Base-by-base conservation (phyloP, 1,284 basidiomycete species). In the Pascua sp. region DNA sequence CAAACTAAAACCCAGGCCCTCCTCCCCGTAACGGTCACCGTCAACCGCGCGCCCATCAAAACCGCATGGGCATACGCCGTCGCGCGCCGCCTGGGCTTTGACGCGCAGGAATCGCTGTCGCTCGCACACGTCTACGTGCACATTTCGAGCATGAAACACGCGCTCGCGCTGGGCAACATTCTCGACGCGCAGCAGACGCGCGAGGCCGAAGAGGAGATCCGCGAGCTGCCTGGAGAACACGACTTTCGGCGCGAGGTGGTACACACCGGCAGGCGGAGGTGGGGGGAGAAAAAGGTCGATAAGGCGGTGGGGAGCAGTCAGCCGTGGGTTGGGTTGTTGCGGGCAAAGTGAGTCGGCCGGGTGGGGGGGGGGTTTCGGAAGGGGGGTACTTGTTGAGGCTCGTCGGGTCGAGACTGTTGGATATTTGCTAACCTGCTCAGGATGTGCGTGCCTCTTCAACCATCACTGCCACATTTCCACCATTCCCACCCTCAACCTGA, bases 11-110 rank as follows among this genome's bases (percentile, higher is more conserved):
- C 24, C 24, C 55, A 91, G 88, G 74, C 80, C 24, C 80, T 93
- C 41, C 79, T 79, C 71, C 44, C 88, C 86, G 66, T 83, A 76
- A 62, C 62, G 11, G 82, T 85, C 32, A 81, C 91, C 10, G 83
- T 91, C 51, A 98, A 98, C 75, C 86, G 94, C 17, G 93, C 94
- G 1, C 94, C 95, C 0, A 82, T 97, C 53, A 90, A 97, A 89
- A 91, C 88, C 49, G 90, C 89, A 1, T 98, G 94, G 94, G 85
- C 90, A 0, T 89, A 84, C 55, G 78, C 91, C 41, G 87, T 97
- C 15, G 87, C 90, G 8, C 89, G 94, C 67, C 81, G 85, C 36
- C 80, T 95, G 57, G 90, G 90, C 2, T 98, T 98, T 72, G 82
- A 85, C 52, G 81, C 87, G 51, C 84, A 89, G 64, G 95, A 98